Percentiles rank a stretch among this genome's conserved stretches.
Evolutionary conservation across 345 rosid genomes (phyloP).

Genomic region (Eucalyptus guilfoylei): DNA sequence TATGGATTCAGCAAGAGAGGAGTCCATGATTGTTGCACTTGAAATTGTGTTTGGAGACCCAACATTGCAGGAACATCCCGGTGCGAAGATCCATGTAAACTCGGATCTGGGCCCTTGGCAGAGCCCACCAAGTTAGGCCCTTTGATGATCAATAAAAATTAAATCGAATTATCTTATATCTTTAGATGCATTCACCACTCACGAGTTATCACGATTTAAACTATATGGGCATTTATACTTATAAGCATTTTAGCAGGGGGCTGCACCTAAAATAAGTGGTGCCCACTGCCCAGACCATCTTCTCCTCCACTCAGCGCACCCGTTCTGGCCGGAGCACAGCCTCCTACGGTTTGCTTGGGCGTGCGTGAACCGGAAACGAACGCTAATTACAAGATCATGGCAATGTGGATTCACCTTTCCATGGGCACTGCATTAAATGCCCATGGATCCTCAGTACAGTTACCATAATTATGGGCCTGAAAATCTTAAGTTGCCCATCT

Average conservation of each 20-base stretch:
- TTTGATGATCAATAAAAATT: neutral
- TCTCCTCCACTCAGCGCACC: neutral
- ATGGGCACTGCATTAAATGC: neutral
- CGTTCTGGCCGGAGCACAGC: neutral
- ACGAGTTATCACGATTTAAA: neutral
- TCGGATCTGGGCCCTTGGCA: neutral
- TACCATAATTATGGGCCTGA: neutral
- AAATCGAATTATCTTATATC: neutral
- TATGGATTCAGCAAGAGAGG: neutral
- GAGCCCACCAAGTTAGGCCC: neutral
- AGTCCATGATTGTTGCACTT: neutral
- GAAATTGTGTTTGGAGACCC: neutral
- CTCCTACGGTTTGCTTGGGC: neutral
- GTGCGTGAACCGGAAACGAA: neutral
- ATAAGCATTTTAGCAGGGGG: neutral
- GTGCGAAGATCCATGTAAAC: neutral
- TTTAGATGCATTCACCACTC: neutral
- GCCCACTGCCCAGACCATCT: neutral
- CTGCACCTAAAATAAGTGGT: neutral
- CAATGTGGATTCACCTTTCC: neutral
- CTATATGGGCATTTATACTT: accelerated
- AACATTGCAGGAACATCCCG: neutral
- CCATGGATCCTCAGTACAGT: neutral
- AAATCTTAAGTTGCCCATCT: neutral
- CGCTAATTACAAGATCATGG: neutral